These are phyloP conservation scores for Aegilops longissima DNA, from an alignment of 176 grass and related monocot species.

Conservation along the genomic window DNA sequence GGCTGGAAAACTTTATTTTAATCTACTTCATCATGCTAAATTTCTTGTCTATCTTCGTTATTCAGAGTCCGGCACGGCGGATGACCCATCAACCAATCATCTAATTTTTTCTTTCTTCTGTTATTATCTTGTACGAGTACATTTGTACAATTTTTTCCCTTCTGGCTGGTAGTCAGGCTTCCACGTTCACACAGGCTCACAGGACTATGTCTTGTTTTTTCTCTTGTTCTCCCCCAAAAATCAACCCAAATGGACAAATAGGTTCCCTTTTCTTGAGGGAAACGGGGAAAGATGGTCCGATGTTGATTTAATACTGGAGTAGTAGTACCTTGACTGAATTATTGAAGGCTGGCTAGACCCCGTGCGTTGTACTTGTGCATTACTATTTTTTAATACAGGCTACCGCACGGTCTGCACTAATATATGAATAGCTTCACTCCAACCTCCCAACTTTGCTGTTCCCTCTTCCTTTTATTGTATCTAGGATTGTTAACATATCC, in stretches of 20 bases:
- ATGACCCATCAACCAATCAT: constrained; percentile 5
- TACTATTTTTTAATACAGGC: constrained; percentile 27
- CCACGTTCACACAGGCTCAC: background rate
- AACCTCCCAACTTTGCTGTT: background rate
- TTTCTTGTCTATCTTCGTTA: background rate
- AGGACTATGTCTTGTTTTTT: background rate
- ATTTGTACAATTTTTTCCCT: background rate
- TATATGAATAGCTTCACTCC: constrained; percentile 22
- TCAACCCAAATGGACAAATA: background rate
- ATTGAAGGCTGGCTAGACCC: constrained; percentile 12
- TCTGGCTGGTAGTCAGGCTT: background rate
- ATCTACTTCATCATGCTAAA: background rate
- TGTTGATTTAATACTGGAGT: background rate
- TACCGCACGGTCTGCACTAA: background rate
- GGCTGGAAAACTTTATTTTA: background rate
- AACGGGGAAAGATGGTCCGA: constrained; percentile 3
- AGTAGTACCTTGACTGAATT: constrained; percentile 20
- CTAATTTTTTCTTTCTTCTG: background rate
- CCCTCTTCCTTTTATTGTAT: constrained; percentile 13
- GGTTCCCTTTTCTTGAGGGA: background rate
- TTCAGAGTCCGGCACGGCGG: background rate
- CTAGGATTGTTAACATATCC: constrained; percentile 32
- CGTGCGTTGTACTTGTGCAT: constrained; percentile 11
- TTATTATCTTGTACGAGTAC: background rate
- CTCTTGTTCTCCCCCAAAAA: background rate